These are phyloP conservation scores for Mycena vitilis DNA, from an alignment of 768 basidiomycete genomes.

Conservation along the genomic window DNA sequence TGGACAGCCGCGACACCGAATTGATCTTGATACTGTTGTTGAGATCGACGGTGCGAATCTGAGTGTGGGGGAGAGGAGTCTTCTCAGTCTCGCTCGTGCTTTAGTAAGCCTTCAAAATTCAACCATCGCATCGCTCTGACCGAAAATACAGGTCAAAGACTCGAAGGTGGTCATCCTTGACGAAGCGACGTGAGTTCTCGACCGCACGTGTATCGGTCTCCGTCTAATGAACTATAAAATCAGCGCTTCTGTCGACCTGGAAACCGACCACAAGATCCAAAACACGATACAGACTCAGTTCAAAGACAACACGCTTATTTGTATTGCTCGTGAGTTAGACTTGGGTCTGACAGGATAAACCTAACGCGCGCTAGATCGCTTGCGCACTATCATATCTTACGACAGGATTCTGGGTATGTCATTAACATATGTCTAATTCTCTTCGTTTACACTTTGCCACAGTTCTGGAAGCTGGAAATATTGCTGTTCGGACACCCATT, in stretches of 20 bases:
- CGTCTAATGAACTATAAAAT: constrained; percentile 1
- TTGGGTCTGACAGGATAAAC: constrained; percentile 31
- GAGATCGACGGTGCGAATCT: constrained; percentile 83
- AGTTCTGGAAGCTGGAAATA: constrained; percentile 73
- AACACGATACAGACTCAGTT: constrained; percentile 82
- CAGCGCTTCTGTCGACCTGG: constrained; percentile 77
- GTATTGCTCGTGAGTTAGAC: constrained; percentile 77
- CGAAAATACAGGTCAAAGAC: constrained; percentile 79
- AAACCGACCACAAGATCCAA: constrained; percentile 87
- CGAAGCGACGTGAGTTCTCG: constrained; percentile 70
- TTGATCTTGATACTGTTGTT: constrained; percentile 80
- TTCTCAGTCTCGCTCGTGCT: constrained; percentile 84
- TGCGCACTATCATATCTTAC: constrained; percentile 82
- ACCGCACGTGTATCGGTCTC: no score
- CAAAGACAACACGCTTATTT: constrained; percentile 76
- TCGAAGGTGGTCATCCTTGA: constrained; percentile 82
- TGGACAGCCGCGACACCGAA: constrained; percentile 54
- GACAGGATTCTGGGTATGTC: constrained; percentile 65
- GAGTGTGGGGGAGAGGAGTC: constrained; percentile 76
- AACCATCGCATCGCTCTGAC: constrained; percentile 75
- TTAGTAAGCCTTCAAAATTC: constrained; percentile 75
- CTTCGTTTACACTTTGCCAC: not conserved
- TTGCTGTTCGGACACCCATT: constrained; percentile 52
- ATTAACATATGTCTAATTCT: not conserved
- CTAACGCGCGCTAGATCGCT: constrained; percentile 60